Evolutionary conservation across 108 stramenopile genomes (phyloP).

Genomic region (Epithemia pelagica): DNA sequence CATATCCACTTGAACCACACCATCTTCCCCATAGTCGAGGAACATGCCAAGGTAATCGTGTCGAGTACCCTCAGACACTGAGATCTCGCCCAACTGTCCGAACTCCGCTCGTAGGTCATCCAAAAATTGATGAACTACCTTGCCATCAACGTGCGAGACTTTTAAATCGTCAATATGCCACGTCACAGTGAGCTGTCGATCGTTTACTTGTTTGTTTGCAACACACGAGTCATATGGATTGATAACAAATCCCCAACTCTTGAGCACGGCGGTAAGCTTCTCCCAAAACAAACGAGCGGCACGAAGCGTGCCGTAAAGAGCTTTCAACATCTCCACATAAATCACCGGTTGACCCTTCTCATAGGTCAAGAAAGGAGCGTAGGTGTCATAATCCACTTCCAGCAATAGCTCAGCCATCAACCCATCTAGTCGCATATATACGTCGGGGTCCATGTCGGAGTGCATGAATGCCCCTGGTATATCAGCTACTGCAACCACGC

Average conservation of each 20-base stretch:
- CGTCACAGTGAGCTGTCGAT: slow-evolving; percentile 20
- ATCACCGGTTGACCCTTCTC: slow-evolving; percentile 23
- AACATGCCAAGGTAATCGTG: slow-evolving; percentile 36
- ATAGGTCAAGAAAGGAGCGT: slow-evolving; percentile 7
- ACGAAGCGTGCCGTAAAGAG: slow-evolving; percentile 30
- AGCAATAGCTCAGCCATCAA: slow-evolving; percentile 19
- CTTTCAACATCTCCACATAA: slow-evolving; percentile 18
- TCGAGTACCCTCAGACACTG: background rate
- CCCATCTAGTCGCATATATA: slow-evolving; percentile 18
- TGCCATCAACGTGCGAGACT: slow-evolving; percentile 13
- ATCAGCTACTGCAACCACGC: slow-evolving; percentile 38
- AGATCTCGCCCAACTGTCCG: slow-evolving; percentile 1
- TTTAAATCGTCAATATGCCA: slow-evolving; percentile 35
- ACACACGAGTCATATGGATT: slow-evolving; percentile 45
- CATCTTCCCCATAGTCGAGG: slow-evolving; percentile 20
- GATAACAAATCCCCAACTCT: slow-evolving; percentile 19
- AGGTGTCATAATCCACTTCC: slow-evolving; percentile 12
- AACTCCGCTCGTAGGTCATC: background rate
- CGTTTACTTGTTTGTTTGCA: slow-evolving; percentile 33
- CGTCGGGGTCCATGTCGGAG: slow-evolving; percentile 16
- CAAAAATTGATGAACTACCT: slow-evolving; percentile 9
- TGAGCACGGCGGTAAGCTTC: background rate
- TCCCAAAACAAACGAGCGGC: slow-evolving; percentile 23
- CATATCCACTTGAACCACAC: slow-evolving; percentile 25
- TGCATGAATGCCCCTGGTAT: slow-evolving; percentile 47